phyloP scores from a whole-genome alignment of 345 rosid species.

The Mangifera indica region DNA sequence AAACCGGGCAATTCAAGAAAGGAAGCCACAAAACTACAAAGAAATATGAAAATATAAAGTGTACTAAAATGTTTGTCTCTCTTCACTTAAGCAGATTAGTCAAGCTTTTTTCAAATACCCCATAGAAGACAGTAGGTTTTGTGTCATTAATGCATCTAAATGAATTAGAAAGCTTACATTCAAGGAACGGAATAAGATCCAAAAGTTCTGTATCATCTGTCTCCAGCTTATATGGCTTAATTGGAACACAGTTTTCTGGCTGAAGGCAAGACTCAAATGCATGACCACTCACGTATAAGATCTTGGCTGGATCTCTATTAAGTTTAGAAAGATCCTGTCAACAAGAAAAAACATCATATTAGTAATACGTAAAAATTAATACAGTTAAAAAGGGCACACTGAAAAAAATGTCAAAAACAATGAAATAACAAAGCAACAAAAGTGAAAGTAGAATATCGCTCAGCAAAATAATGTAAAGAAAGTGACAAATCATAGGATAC shows the following conservation, averaged over 20 bases:
- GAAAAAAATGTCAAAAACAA: not conserved
- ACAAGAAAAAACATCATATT: conserved; percentile 6
- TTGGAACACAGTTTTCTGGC: conserved; percentile 81
- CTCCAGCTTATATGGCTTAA: conserved; percentile 78
- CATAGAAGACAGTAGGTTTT: not conserved
- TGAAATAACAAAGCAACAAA: not conserved
- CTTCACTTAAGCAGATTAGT: not conserved
- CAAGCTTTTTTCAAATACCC: not conserved
- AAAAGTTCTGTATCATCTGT: conserved; percentile 81
- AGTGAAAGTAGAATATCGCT: not conserved
- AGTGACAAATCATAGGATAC: conserved; percentile 41
- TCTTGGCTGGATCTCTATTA: conserved; percentile 78
- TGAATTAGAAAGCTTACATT: conserved; percentile 52
- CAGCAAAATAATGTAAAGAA: not conserved
- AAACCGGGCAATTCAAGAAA: not conserved
- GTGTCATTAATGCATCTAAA: not conserved
- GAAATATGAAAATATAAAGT: not conserved
- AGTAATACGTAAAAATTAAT: no score
- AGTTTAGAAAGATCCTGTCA: conserved; percentile 97
- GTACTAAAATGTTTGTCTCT: not conserved
- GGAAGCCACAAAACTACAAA: no score
- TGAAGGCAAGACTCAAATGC: conserved; percentile 82
- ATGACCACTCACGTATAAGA: conserved; percentile 78
- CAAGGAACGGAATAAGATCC: conserved; percentile 97
- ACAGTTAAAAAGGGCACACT: not conserved